Base-by-base conservation (phyloP, 1,139 yeast genomes). In the Candida smagusa region DNA sequence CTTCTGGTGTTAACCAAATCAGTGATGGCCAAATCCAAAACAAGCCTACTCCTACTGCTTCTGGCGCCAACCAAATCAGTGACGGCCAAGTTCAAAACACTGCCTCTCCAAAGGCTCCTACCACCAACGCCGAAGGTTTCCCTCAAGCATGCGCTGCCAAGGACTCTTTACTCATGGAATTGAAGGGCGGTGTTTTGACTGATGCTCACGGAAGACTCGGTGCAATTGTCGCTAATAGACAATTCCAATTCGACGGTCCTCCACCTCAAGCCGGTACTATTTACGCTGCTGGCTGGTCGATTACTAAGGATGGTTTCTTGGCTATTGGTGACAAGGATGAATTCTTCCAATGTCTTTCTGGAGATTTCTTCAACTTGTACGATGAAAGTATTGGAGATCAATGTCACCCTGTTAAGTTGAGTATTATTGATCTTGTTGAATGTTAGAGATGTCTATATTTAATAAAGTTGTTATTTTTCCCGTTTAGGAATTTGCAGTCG, bases 361-460 rank as follows among this genome's bases (percentile, higher is more conserved):
- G 74, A 36, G 63, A 58, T 48, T 68, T 68, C 56, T 67, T 62
- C 61, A 68, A 68, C 57, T 61, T 68, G 50, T 68, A 68, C 46
- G 72, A 66, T 50, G 56, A 63, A 52, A 53, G 59, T 40, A 59
- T 65, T 42, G 72, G 69, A 22, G 54, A 51, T 9, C 72, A 67
- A 54, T 68, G 74, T 54, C 19, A 23, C 9, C 70, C 79, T 36
- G 87, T 84, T 49, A 65, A 81, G 61, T 74, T 84, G 54, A 71
- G 70, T 46, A 67, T 82, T 56, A 79, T 83, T 54, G 83, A 81
- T 58, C 75, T 83, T 52, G 73, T 81, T 47, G 48, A 59, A 34
- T 83, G 90, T 71, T 82, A 73, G 50, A 23, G 7, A 16, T 16
- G 19, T 16, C 19, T 16, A 16, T 16, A 16, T 16, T 16, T 16